Evolutionary conservation across 2,329 filamentous ascomycete species (phyloP).

Genomic region (Alternaria panax): DNA sequence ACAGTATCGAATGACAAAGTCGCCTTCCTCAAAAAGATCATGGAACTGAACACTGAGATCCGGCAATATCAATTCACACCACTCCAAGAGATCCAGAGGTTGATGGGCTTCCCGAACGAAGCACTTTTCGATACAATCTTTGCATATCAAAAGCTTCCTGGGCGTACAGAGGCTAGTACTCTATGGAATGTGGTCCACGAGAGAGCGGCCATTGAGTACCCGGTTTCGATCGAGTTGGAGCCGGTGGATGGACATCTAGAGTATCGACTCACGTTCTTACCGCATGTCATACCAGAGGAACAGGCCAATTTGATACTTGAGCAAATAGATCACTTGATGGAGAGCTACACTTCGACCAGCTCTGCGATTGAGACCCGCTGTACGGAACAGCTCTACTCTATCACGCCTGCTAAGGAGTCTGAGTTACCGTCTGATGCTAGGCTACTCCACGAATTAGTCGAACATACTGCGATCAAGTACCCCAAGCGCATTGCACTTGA

Average conservation of each 20-base stretch:
- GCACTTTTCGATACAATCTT: constrained; percentile 84
- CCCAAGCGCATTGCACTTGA: constrained; percentile 75
- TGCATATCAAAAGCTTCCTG: constrained; percentile 73
- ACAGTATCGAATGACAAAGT: constrained; percentile 62
- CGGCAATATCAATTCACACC: constrained; percentile 76
- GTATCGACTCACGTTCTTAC: constrained; percentile 72
- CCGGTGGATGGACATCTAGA: constrained; percentile 61
- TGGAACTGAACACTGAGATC: constrained; percentile 69
- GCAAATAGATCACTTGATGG: constrained; percentile 75
- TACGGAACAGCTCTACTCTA: constrained; percentile 63
- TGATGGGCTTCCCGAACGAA: constrained; percentile 70
- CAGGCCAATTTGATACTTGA: constrained; percentile 72
- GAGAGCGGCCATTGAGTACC: constrained; percentile 75
- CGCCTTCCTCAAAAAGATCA: constrained; percentile 67
- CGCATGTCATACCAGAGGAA: constrained; percentile 68
- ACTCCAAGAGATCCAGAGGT: constrained; percentile 74
- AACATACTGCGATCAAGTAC: constrained; percentile 62
- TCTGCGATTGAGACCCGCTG: constrained; percentile 52
- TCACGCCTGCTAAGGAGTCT: constrained; percentile 67
- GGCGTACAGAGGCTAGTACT: constrained; percentile 31
- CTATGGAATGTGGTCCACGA: constrained; percentile 71
- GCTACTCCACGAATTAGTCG: constrained; percentile 81
- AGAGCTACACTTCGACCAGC: constrained; percentile 55
- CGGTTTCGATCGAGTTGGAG: constrained; percentile 81
- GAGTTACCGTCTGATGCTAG: constrained; percentile 65